Conservation (phyloP, 805 yeast genomes). For the Yarrowia bubula region DNA sequence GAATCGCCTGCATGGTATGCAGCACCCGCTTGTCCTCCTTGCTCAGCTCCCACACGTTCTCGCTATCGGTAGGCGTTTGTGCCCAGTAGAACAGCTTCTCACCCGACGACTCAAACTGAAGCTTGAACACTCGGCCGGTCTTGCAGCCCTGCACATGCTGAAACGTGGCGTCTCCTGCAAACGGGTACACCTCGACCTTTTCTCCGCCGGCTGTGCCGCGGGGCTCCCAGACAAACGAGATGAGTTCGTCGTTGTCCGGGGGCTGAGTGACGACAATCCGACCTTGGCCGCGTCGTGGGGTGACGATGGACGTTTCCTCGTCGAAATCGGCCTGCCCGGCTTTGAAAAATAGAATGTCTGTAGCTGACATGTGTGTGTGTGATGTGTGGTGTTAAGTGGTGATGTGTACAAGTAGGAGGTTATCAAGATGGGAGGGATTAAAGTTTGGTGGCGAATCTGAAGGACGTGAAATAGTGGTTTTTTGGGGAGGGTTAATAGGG, state of each 20-base stretch:
- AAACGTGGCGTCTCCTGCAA: slow-evolving; percentile 86
- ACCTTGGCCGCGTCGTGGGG: slow-evolving; percentile 73
- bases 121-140: slow-evolving; percentile 73
- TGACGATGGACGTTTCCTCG: slow-evolving; percentile 56
- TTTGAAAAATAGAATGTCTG: slow-evolving; percentile 48
- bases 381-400: not conserved
- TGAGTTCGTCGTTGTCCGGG: slow-evolving; percentile 69
- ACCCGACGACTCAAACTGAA: slow-evolving; percentile 62
- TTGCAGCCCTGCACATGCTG: slow-evolving; percentile 64
- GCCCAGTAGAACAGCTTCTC: slow-evolving; percentile 63
- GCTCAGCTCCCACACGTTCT: slow-evolving; percentile 54
- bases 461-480: not conserved
- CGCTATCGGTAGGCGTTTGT: slow-evolving; percentile 67
- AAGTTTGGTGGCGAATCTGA: not conserved
- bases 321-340: slow-evolving; percentile 76
- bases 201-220: slow-evolving; percentile 48
- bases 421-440: not conserved
- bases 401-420: too few species aligned
- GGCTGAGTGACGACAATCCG: slow-evolving; percentile 57
- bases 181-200: slow-evolving; percentile 57
- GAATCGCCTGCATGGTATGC: slow-evolving; percentile 44
- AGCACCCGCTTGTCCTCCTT: slow-evolving; percentile 56
- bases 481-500: not conserved
- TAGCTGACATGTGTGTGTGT: not conserved
- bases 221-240: slow-evolving; percentile 71